phyloP scores from a whole-genome alignment of 2,329 filamentous ascomycete genomes.

The Fusarium papillatum region DNA sequence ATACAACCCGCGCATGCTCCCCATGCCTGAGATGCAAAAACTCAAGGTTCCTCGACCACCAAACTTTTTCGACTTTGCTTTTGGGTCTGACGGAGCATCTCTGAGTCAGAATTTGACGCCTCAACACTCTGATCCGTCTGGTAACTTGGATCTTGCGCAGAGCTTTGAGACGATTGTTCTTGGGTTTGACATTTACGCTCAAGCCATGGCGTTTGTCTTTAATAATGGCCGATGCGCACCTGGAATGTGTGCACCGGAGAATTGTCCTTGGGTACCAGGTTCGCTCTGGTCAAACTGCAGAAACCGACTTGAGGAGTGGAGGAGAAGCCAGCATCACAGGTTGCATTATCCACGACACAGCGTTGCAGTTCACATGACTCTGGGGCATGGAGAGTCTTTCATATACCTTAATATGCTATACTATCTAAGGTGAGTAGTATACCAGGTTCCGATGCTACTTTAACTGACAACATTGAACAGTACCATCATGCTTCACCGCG shows the following conservation, averaged over 20 bases:
- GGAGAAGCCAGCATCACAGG: constrained; percentile 49
- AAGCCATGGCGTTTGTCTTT: constrained; percentile 56
- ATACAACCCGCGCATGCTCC: constrained; percentile 53
- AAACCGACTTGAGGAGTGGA: constrained; percentile 50
- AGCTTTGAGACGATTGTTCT: constrained; percentile 52
- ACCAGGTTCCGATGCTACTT: no score
- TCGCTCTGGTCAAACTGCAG: constrained; percentile 52
- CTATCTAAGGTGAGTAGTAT: constrained; percentile 55
- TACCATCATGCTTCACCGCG: constrained; percentile 56
- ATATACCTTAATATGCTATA: constrained; percentile 59
- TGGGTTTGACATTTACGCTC: constrained; percentile 59
- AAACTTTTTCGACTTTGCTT: constrained; percentile 54
- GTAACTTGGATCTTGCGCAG: constrained; percentile 24
- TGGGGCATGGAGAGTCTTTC: constrained; percentile 57
- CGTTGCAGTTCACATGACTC: constrained; percentile 54
- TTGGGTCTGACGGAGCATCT: constrained; percentile 44
- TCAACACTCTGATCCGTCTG: neutral
- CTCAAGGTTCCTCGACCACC: constrained; percentile 48
- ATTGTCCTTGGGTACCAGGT: constrained; percentile 54
- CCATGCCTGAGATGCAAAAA: constrained; percentile 51
- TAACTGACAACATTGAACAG: constrained; percentile 36
- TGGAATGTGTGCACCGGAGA: constrained; percentile 53
- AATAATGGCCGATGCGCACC: constrained; percentile 57
- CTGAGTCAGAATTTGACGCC: neutral
- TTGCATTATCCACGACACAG: constrained; percentile 53